Evolutionary conservation across 2,329 filamentous ascomycete genomes (phyloP), one percentile per base, ranked within the genome.

Genomic region (Fusarium udum): DNA sequence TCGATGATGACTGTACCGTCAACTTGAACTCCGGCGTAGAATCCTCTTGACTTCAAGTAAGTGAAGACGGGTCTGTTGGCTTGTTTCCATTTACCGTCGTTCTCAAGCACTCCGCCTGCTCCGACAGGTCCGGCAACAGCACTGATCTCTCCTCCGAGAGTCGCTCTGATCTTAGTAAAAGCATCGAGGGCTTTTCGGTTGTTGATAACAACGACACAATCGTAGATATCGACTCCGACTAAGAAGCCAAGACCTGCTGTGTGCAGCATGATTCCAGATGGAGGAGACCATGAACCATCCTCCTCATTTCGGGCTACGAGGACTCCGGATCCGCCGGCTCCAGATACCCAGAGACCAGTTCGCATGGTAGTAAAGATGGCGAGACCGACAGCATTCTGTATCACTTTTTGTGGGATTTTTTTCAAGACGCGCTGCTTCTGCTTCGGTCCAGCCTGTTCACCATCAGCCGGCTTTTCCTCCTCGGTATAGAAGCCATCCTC

Each of bases 1-100:
- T 96, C 93, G 49, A 95, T 93, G 56, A 97, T 87, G 20, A 97
- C 88, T 0, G 94, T 97, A 26, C 95, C 95, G 78, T 97, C 94
- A 24, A 97, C 88, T 77, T 95, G 93, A 2, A 97, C 90, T 24
- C 94, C 94, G 3, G 93, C 94, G 77, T 96, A 97, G 72, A 97
- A 90, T 3, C 95, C 95, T 61, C 94, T 89, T 59, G 92, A 95
- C 83, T 97, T 97, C 82, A 97, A 89, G 79, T 97, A 97, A 4
- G 84, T 85, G 67, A 86, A 87, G 7, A 87, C 85, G 0, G 85
- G 85, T 64, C 73, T 74, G 65, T 79, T 88, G 0, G 92, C 92
- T 49, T 92, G 76, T 60, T 79, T 82, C 76, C 81, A 81, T 65
- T 82, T 81, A 40, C 81, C 79, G 49, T 81, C 79, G 28, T 82